These are phyloP conservation scores for Calonectria henricotiae DNA, from an alignment of 2,329 filamentous ascomycete species.

Conservation along the genomic window DNA sequence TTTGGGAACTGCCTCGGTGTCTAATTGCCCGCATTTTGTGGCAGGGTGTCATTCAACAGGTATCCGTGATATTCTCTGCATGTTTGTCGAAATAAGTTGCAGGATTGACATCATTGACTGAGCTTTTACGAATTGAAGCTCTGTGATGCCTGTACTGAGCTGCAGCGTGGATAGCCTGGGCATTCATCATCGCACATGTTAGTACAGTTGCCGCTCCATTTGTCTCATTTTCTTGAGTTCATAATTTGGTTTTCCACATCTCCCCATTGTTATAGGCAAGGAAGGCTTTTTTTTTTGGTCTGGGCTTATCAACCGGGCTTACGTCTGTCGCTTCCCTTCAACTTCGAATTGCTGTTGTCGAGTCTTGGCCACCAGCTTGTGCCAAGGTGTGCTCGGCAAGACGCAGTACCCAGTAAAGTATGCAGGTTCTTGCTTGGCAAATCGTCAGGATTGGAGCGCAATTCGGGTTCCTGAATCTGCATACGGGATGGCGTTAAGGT, in stretches of 20 bases:
- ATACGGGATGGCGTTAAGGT: not conserved
- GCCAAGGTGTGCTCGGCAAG: conserved; percentile 1
- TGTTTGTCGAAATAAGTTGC: not conserved
- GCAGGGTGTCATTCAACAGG: not conserved
- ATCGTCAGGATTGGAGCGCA: not conserved
- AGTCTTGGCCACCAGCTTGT: not conserved
- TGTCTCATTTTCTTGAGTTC: not conserved
- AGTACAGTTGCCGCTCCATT: not conserved
- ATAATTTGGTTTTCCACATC: not conserved
- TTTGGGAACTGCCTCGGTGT: not conserved
- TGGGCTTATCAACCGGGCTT: not conserved
- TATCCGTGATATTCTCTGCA: not conserved
- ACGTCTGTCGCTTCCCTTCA: no score
- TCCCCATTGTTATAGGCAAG: not conserved
- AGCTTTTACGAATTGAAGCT: not conserved
- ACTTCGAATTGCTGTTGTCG: not conserved
- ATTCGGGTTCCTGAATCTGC: conserved; percentile 19
- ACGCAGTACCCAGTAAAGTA: not conserved
- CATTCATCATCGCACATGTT: not conserved
- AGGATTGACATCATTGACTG: not conserved
- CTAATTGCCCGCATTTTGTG: conserved; percentile 11
- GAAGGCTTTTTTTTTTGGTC: not conserved
- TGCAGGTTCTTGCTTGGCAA: not conserved
- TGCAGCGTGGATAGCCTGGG: not conserved
- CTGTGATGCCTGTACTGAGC: not conserved